A percentile compares a stretch with the other conserved stretches of the same genome.
Evolutionary conservation across 148 eudicot species (phyloP).

Genomic region (Bassia scoparia): DNA sequence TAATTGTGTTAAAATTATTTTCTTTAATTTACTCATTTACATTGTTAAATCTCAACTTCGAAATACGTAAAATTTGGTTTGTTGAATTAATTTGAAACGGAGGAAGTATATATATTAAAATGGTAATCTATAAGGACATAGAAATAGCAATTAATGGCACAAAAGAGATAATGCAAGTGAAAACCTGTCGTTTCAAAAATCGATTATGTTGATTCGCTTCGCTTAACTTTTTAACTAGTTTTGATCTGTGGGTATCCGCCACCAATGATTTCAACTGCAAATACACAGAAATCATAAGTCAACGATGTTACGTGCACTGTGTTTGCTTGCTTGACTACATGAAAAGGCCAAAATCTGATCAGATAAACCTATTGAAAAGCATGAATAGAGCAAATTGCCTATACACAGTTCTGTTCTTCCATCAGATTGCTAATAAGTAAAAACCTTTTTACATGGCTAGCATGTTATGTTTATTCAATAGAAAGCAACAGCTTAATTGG

Average conservation of each 20-base stretch:
- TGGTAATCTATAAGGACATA: too few species aligned
- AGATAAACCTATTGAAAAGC: not conserved
- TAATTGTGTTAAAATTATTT: too few species aligned
- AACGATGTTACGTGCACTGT: not conserved
- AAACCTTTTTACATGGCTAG: too few species aligned
- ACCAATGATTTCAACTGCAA: constrained; percentile 65
- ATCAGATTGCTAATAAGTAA: too few species aligned
- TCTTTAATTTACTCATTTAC: too few species aligned
- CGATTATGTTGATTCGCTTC: constrained; percentile 98
- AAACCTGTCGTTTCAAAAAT: constrained; percentile 86
- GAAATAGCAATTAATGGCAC: not conserved
- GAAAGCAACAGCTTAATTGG: too few species aligned
- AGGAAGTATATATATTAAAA: too few species aligned
- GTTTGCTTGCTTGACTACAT: not conserved
- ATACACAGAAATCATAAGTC: constrained; percentile 9
- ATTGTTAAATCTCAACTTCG: too few species aligned
- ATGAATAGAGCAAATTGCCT: not conserved
- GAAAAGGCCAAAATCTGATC: not conserved
- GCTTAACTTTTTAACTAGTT: constrained; percentile 78
- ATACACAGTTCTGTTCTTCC: too few species aligned
- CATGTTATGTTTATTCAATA: too few species aligned
- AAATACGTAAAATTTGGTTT: too few species aligned
- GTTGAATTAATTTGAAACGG: too few species aligned
- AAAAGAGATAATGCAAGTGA: not conserved
- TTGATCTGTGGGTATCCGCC: constrained; percentile 74